phyloP scores from a whole-genome alignment of 2,329 filamentous ascomycete genomes.

The Botrytis cinerea region DNA sequence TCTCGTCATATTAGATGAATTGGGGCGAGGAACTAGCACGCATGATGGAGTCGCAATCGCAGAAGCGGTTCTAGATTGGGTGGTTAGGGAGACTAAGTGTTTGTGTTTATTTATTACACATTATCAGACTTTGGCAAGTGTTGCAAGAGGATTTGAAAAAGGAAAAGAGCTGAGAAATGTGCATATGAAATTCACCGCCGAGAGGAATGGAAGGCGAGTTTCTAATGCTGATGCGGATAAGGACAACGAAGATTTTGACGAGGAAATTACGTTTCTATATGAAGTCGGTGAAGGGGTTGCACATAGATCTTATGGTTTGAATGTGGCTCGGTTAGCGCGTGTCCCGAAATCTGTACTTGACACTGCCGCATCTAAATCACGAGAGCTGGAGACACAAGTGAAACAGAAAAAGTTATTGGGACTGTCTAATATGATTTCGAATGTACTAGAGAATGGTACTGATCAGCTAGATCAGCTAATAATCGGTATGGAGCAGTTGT shows the following conservation, averaged over 20 bases:
- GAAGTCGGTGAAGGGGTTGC: conserved; percentile 89
- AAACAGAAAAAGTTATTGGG: conserved; percentile 58
- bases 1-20: conserved; percentile 90
- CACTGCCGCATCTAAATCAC: conserved; percentile 76
- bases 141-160: conserved; percentile 67
- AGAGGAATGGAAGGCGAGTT: conserved; percentile 29
- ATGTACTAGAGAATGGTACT: conserved; percentile 32
- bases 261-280: conserved; percentile 92
- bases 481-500: conserved; percentile 58
- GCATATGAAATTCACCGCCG: conserved; percentile 81
- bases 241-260: conserved; percentile 51
- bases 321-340: conserved; percentile 84
- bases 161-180: conserved; percentile 74
- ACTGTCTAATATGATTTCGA: conserved; percentile 36
- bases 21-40: conserved; percentile 89
- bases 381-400: conserved; percentile 75
- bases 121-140: conserved; percentile 79
- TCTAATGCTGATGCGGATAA: conserved; percentile 48
- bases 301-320: conserved; percentile 90
- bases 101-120: conserved; percentile 96
- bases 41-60: conserved; percentile 97
- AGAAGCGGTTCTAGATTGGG: conserved; percentile 82
- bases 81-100: conserved; percentile 72
- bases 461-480: conserved; percentile 38
- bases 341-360: conserved; percentile 77